Conservation (phyloP, 2,329 filamentous ascomycete species). For the Thielaviopsis punctulata region DNA sequence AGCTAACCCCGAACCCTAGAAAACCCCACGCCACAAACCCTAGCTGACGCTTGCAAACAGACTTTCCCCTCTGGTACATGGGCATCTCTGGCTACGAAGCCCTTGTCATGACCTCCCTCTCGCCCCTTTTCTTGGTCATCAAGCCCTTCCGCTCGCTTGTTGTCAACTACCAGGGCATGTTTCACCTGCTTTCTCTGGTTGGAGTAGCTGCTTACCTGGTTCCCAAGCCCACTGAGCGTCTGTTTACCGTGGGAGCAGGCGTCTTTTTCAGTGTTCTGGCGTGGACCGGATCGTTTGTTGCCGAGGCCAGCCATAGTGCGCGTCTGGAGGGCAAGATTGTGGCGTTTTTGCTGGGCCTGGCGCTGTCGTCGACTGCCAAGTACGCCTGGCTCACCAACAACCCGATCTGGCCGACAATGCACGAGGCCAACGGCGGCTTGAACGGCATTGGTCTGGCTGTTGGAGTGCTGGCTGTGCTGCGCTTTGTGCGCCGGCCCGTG, state of each 20-base stretch:
- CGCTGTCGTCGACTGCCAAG: constrained; percentile 76
- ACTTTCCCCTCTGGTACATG: constrained; percentile 98
- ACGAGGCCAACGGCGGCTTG: constrained; percentile 77
- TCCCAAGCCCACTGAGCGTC: constrained; percentile 51
- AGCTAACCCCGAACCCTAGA: background rate
- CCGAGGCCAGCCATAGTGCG: constrained; percentile 55
- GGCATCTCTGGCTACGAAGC: constrained; percentile 93
- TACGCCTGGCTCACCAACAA: constrained; percentile 93
- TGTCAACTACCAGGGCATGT: constrained; percentile 47
- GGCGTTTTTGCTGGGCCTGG: constrained; percentile 64
- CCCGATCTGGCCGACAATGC: constrained; percentile 89
- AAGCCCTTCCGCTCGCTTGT: constrained; percentile 49
- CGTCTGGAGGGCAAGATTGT: constrained; percentile 69
- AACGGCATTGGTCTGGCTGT: constrained; percentile 69
- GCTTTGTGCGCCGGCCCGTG: constrained; percentile 54
- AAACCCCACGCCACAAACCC: background rate
- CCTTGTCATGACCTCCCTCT: constrained; percentile 67
- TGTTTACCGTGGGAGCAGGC: constrained; percentile 67
- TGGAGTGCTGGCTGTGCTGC: constrained; percentile 56
- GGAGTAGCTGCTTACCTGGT: constrained; percentile 70
- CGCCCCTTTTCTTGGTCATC: constrained; percentile 63
- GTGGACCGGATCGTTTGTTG: constrained; percentile 68
- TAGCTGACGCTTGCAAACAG: constrained; percentile 23
- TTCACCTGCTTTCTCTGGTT: constrained; percentile 61
- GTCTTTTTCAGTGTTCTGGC: constrained; percentile 66